Base-by-base conservation (phyloP, 2,329 filamentous ascomycete species). In the Penicillium sclerotigenum region DNA sequence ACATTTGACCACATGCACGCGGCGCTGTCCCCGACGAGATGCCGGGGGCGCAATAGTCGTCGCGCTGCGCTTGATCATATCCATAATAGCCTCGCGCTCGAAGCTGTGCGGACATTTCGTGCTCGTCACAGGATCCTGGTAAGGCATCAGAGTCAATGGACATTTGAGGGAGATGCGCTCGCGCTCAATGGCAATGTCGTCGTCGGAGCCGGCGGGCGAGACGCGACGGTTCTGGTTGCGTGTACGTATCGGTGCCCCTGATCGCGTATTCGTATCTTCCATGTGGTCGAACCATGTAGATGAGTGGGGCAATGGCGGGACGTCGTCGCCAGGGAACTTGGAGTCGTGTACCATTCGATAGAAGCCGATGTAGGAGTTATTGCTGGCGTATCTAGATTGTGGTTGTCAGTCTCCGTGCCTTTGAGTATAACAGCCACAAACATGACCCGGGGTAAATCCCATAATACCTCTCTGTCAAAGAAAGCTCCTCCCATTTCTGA, bases 281-380 rank as follows among this genome's bases (percentile, higher is more conserved):
- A 80, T 74, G 13, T 80, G 77, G 4, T 74, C 67, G 67, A 89
- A 89, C 87, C 87, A 89, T 11, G 83, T 82, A 13, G 79, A 80
- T 10, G 81, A 71, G 48, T 83, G 78, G 0, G 85, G 81, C 16
- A 86, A 67, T 0, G 79, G 77, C 4, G 80, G 79, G 1, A 79
- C 79, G 3, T 80, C 75, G 49, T 82, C 77, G n/a, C 78, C 78
- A 1, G 77, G 77, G 59, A 84, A 75, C 47, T 79, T 79, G 28
- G 84, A 80, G 61, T 87, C 83, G 68, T 87, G 85, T 3, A 87
- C 76, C n/a, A 82, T 72, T 9, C 77, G 74, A 66, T 84, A 83
- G 76, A 87, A 89, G 22, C 77, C 77, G 46, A 79, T 75, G 70
- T 89, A 89, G 49, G 79, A 75, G 61, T 86, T 83, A 65, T 87